phyloP scores from a whole-genome alignment of 495 filamentous ascomycete species.

The Diplogelasinospora grovesii region DNA sequence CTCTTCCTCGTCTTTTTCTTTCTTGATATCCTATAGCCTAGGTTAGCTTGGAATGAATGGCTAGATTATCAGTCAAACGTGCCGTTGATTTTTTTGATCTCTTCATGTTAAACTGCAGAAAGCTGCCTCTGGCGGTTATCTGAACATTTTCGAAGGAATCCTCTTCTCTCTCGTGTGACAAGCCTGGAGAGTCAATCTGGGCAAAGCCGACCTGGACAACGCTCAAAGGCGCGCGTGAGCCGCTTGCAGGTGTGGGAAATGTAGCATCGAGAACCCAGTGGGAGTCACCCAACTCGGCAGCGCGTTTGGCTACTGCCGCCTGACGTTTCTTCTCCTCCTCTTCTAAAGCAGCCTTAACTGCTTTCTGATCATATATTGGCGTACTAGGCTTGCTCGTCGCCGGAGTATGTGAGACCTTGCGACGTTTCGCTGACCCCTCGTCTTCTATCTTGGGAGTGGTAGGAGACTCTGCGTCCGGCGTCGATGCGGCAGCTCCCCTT shows the following conservation, averaged over 20 bases:
- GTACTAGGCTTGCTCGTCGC: constrained; percentile 11
- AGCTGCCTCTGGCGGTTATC: constrained; percentile 7
- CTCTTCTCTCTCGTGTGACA: constrained; percentile 6
- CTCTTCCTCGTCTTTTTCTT: constrained; percentile 7
- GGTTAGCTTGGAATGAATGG: background rate
- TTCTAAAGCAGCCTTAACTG: constrained; percentile 61
- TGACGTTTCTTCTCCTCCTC: constrained; percentile 69
- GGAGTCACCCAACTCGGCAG: constrained; percentile 72
- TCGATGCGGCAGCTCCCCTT: constrained; percentile 55
- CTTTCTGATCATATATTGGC: constrained; percentile 36
- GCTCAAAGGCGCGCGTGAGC: constrained; percentile 27
- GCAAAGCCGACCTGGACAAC: constrained; percentile 45
- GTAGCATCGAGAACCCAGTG: constrained; percentile 69
- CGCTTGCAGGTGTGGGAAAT: constrained; percentile 9
- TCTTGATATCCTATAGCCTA: constrained; percentile 3
- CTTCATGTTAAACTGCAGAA: constrained; percentile 39
- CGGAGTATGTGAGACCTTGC: constrained; percentile 32
- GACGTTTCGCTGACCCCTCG: constrained; percentile 44
- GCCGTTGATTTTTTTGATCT: constrained; percentile 32
- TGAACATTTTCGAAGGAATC: constrained; percentile 8
- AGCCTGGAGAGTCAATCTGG: constrained; percentile 33
- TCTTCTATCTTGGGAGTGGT: constrained; percentile 33
- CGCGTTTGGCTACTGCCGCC: constrained; percentile 62
- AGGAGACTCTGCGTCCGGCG: constrained; percentile 35
- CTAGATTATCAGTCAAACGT: constrained; percentile 4